Base-by-base conservation (phyloP, 1,284 basidiomycete genomes). In the Omphalotus olearius region DNA sequence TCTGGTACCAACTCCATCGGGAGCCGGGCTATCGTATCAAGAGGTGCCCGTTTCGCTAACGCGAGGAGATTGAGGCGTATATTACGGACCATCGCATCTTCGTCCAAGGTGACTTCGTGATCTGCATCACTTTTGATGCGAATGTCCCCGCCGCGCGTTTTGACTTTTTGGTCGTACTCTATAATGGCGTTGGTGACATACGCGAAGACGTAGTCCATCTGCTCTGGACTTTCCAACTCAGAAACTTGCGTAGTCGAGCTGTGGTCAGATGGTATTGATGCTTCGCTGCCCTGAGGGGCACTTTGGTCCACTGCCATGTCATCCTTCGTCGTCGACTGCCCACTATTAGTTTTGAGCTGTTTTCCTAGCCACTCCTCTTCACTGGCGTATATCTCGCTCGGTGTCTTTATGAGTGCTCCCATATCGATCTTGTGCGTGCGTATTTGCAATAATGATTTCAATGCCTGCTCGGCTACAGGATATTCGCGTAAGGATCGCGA, bases 61-160 rank as follows among this genome's bases (percentile, higher is more conserved):
- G 85, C 85, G 25, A 89, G 72, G 30, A 88, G 67, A 62, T 86
- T 88, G 58, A 88, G 68, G 30, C 86, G 74, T 37, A 88, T 68
- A 51, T 80, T 75, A 55, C 74, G 74, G 59, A 82, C 49, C 17
- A 69, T 58, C 1, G 75, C 68, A 51, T 82, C 78, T 63, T 87
- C 84, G 6, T 46, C 28, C 17, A 11, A 25, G 7, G 51, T 10
- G 6, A 55, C 57, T 2, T 25, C 37, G 41, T 43, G 14, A 25
- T 55, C 50, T 13, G 20, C 26, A 33, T 33, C 30, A 9, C 9
- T 33, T 33, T 50, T 42, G 23, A 38, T 38, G 23, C 33, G 14
- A 23, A 0, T 23, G 40, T 26, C 30, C n/a, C n/a, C n/a, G 23
- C 23, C 17, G 36, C 18, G 30, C 1, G 39, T 11, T 7, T 40